Evolutionary conservation across 306 rosid genomes (phyloP), one percentile per base, ranked within the genome.

Genomic region (Lagenaria siceraria): DNA sequence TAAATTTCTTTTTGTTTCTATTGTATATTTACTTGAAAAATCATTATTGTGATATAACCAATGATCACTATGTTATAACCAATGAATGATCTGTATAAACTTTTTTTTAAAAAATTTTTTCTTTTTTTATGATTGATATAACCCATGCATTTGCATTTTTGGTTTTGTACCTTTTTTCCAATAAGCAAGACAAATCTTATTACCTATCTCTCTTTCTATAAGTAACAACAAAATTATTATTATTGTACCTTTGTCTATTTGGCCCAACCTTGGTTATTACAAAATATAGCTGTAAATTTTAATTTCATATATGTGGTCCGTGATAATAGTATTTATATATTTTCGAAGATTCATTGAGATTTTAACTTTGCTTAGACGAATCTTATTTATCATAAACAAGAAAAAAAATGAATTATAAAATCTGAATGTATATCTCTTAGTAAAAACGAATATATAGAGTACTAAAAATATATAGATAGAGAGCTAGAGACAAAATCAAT

Each of bases 1-100:
- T 27, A 6, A 3, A n/a, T 38, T 38, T 35, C 2, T 6, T 70
- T 49, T 49, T 49, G 77, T 15, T 27, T 72, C 21, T 49, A 49
- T 36, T 49, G 25, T 49, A 14, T 13, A 12, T 68, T 68, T 24
- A 25, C 38, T 25, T 46, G 55, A 71, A 71, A 49, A 71, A 49
- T 71, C 40, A 72, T 72, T 49, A 72, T 48, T 73, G 56, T 73
- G 77, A 73, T 49, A 51, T 29, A 49, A 73, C 61, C 76, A 71
- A 71, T 71, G 76, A 71, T 71, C 76, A 71, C 76, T 71, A 71
- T 71, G 58, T 17, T 71, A 48, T 48, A 46, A 69, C 75, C 76
- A 25, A 71, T 71, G 75, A 40, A 38, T 69, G 59, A 69, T 70
- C 22, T 51, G 43, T 29, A 10, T 48, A 29, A 72, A 0, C 5